Base-by-base conservation (phyloP, 352 stramenopile species). In the Globisporangium perplexum region DNA sequence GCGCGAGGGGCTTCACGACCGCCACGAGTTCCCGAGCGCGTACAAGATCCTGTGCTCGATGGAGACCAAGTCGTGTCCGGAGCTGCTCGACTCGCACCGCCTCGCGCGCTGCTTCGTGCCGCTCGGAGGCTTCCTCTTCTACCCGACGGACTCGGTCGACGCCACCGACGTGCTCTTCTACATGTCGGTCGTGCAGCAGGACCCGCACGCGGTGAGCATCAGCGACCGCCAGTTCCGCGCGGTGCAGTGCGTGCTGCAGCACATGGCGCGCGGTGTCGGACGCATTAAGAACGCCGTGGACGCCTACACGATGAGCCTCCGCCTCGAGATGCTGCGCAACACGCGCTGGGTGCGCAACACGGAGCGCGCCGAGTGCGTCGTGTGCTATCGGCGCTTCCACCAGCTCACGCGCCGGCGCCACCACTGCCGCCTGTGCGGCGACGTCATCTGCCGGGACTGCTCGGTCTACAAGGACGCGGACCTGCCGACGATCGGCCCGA, bases 161-260 rank as follows among this genome's bases (percentile, higher is more conserved):
- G 60, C 66, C 26, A 91, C 78, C 8, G 74, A 87, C 33, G 79
- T 91, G n/a, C 74, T 93, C 11, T 93, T 90, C 57, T 88, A 77
- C 59, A 76, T 88, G 66, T 86, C 66, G 26, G 57, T 88, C 28
- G 56, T 57, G 2, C 59, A 66, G 55, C 45, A 42, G 47, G 44
- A 68, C 42, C 7, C 57, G 52, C 7, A 55, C 31, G 38, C 41
- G 3, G 53, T 47, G 36, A 66, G 59, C 53, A 72, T 65, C 48
- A 74, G 71, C 44, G 67, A 85, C 31, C 73, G 79, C 1, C 79
- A 90, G 38, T 87, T 88, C 55, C 77, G 74, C 4, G 72, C 77
- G 3, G 62, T 86, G 10, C 72, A 89, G 51, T 60, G 55, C 18
- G 72, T 88, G 33, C 63, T 81, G 48, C 64, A 74, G 41, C 72